Conservation (phyloP, 1,139 yeast genomes). For the Dujonia santamariae region DNA sequence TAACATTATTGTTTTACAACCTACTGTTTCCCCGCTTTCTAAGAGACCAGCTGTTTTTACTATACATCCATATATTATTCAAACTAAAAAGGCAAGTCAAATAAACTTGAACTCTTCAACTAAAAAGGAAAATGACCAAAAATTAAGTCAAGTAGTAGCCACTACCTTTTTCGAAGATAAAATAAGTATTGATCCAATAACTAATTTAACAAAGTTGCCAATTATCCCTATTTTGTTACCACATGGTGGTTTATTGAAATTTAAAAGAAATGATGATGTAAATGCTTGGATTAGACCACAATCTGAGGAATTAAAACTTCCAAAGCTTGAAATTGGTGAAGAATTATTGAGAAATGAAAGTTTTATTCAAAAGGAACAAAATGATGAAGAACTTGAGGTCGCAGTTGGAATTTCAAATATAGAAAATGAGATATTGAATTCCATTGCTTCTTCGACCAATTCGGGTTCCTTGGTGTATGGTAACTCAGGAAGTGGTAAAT, state of each 20-base stretch:
- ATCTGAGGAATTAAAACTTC: slow-evolving; percentile 20
- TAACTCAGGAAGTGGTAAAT: slow-evolving; percentile 77
- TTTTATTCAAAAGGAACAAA: slow-evolving; percentile 27
- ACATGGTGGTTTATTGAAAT: slow-evolving; percentile 59
- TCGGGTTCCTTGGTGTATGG: slow-evolving; percentile 66
- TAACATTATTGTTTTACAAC: slow-evolving; percentile 50
- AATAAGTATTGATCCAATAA: slow-evolving; percentile 44
- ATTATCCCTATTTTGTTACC: slow-evolving; percentile 47
- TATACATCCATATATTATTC: slow-evolving; percentile 57
- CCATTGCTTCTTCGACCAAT: slow-evolving; percentile 45
- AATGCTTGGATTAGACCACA: slow-evolving; percentile 45
- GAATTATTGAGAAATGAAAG: slow-evolving; percentile 53
- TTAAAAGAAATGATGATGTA: slow-evolving; percentile 44
- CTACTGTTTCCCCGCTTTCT: slow-evolving; percentile 38
- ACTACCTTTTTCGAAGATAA: too few relatives aligned
- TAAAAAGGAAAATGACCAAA: slow-evolving; percentile 20
- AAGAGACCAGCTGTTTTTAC: slow-evolving; percentile 42
- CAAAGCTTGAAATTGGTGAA: slow-evolving; percentile 49
- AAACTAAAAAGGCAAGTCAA: slow-evolving; percentile 28
- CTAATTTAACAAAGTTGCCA: slow-evolving; percentile 52
- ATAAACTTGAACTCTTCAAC: slow-evolving; percentile 26
- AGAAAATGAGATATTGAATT: slow-evolving; percentile 38
- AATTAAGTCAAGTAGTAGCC: slow-evolving; percentile 3
- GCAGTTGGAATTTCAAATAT: slow-evolving; percentile 60
- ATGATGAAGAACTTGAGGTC: slow-evolving; percentile 12